Evolutionary conservation across 176 grass and related monocot genomes (phyloP), one percentile per base, ranked within the genome.

Genomic region (Zizania latifolia): DNA sequence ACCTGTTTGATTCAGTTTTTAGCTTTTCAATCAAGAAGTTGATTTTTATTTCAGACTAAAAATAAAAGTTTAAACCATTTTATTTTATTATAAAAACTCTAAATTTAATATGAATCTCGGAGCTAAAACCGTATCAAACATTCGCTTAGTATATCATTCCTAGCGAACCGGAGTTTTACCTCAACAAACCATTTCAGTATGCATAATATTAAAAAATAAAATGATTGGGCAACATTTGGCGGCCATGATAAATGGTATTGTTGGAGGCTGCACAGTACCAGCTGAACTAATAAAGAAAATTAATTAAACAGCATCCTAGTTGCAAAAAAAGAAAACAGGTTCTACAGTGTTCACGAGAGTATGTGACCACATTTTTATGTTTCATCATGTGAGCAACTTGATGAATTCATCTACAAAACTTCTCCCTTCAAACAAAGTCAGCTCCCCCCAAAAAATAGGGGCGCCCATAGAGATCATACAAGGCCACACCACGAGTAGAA

Each of bases 321-420:
- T 59, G 15, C 13, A 28, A 67, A 37, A 31, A 40, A 33, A 21
- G 11, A 59, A 37, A 36, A 60, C 37, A 59, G 11, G 13, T 16
- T 27, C 21, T 22, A 72, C 62, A 15, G 36, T 68, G 30, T 67
- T 66, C 64, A 67, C 27, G 64, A 16, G 81, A 48, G 30, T 55
- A 68, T 83, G 62, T 59, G 51, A 41, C 38, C 38, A 13, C 38
- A 28, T 68, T 75, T 68, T 58, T 48, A 35, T 78, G 46, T 57
- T 65, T 41, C 5, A 35, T 72, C 82, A 36, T 78, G 82, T 84
- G 75, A 68, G 10, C 46, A 72, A 72, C 68, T 73, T 72, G 75
- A 2, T 78, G 28, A 44, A 43, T 65, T 87, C 38, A 46, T 38
- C 10, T 50, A 3, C 36, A 71, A 63, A 59, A 28, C 3, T 2